A percentile compares a stretch with the other conserved stretches of the same genome.
These are phyloP conservation scores for Colletotrichum truncatum DNA, from an alignment of 2,329 filamentous ascomycete species.

Conservation along the genomic window DNA sequence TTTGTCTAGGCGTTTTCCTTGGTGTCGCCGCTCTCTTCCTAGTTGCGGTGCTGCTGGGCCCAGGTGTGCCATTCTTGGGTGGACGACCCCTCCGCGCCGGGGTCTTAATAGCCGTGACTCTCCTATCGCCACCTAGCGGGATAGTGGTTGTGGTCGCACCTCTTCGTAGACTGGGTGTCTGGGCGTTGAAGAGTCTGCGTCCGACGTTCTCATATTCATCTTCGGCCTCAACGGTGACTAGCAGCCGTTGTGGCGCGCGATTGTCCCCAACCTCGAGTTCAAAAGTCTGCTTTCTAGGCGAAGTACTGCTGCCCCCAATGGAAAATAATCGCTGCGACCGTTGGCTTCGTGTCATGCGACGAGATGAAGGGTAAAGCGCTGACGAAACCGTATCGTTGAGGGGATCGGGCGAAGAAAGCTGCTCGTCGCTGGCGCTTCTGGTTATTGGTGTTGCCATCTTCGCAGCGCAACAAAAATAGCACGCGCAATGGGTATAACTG, in stretches of 20 bases:
- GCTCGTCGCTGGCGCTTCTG: conserved; percentile 43
- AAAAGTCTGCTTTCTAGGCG: conserved; percentile 66
- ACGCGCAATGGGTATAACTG: conserved; percentile 9
- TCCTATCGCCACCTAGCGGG: conserved; percentile 58
- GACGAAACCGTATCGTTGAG: conserved; percentile 50
- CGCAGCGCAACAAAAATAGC: conserved; percentile 31
- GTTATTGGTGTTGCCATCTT: conserved; percentile 42
- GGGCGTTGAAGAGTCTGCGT: conserved; percentile 53
- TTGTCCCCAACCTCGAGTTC: conserved; percentile 64
- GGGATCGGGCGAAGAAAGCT: conserved; percentile 62
- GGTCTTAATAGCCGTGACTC: conserved; percentile 42
- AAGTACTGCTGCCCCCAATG: conserved; percentile 41
- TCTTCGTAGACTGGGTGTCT: conserved; percentile 50
- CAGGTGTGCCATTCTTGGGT: conserved; percentile 61
- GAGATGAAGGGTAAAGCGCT: conserved; percentile 45
- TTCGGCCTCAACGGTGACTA: conserved; percentile 65
- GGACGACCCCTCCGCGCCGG: conserved; percentile 56
- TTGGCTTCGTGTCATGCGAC: conserved; percentile 51
- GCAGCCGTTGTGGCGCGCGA: conserved; percentile 59
- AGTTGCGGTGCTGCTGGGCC: conserved; percentile 46
- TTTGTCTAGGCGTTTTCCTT: conserved; percentile 42
- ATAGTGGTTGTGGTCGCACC: conserved; percentile 59
- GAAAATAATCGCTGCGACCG: conserved; percentile 48
- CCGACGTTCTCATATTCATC: conserved; percentile 35
- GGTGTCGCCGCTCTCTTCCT: conserved; percentile 59